Evolutionary conservation across 2,329 filamentous ascomycete species (phyloP).

Genomic region (Blastomyces silverae): DNA sequence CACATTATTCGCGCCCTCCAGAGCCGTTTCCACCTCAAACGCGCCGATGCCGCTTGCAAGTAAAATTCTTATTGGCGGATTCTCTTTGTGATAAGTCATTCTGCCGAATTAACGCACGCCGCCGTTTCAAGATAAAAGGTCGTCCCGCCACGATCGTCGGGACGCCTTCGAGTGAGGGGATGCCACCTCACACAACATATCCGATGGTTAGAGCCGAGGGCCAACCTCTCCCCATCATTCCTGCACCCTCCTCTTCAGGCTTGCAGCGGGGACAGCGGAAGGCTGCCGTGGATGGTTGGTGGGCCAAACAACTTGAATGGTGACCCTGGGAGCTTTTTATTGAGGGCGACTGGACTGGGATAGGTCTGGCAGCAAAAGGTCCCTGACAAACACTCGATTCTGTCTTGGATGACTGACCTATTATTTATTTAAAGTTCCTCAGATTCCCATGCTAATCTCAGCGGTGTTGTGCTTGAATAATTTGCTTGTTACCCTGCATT

Average conservation of each 20-base stretch:
- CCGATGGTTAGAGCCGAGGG: not conserved
- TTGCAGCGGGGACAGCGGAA: conserved; percentile 1
- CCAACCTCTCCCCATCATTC: not conserved
- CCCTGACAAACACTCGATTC: not conserved
- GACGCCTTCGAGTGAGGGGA: not conserved
- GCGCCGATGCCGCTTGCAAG: not conserved
- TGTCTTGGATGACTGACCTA: not conserved
- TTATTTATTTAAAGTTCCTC: conserved; percentile 3
- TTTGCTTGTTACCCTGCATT: not conserved
- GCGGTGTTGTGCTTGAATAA: not conserved
- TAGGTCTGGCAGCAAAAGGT: not conserved
- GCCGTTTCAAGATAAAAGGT: conserved; percentile 1
- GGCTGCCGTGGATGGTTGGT: not conserved
- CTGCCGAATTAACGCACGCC: not conserved
- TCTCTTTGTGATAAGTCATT: conserved; percentile 3
- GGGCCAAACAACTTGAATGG: not conserved
- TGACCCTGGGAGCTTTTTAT: not conserved
- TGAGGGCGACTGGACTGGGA: not conserved
- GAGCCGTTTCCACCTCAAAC: not conserved
- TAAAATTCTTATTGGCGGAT: not conserved
- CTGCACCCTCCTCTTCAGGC: not conserved
- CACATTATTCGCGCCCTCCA: not conserved
- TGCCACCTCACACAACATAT: not conserved
- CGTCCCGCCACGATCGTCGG: not conserved
- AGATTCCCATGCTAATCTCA: not conserved